A percentile compares a stretch with the other conserved stretches of the same genome.
phyloP scores from a whole-genome alignment of 768 basidiomycete species.

The Royoungia palumana region DNA sequence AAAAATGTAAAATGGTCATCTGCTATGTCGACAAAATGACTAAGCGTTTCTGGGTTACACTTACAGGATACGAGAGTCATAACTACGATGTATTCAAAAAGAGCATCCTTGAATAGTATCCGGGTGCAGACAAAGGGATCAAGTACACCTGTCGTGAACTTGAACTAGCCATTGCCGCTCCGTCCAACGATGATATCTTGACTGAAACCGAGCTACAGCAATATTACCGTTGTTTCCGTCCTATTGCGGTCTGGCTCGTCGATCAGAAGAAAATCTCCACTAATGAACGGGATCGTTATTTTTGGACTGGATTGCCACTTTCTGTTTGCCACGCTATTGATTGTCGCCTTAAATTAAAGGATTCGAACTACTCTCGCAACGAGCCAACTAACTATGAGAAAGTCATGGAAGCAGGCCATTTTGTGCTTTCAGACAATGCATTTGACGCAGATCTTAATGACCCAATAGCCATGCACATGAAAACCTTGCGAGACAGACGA shows the following conservation, averaged over 20 bases:
- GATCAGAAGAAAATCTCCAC: neutral
- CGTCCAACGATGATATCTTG: neutral
- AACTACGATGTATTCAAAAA: no score
- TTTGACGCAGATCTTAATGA: no score
- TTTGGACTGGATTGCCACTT: neutral
- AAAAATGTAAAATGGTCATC: conserved; percentile 3
- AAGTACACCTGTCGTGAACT: neutral
- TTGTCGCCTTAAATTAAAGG: no score
- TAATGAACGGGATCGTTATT: neutral
- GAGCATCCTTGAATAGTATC: neutral
- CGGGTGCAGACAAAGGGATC: conserved; percentile 2
- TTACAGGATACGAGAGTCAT: no score
- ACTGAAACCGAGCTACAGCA: neutral
- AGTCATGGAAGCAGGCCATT: no score
- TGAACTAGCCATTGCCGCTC: neutral
- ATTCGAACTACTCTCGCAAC: no score
- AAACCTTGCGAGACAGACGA: no score
- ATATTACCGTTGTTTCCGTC: neutral
- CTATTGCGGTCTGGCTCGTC: neutral
- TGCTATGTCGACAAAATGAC: neutral
- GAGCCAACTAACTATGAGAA: no score
- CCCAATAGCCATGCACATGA: no score
- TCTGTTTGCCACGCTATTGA: no score
- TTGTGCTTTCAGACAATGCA: no score
- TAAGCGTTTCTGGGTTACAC: conserved; percentile 4